Evolutionary conservation across 2,329 filamentous ascomycete species (phyloP).

Genomic region (Sclerotinia minor): DNA sequence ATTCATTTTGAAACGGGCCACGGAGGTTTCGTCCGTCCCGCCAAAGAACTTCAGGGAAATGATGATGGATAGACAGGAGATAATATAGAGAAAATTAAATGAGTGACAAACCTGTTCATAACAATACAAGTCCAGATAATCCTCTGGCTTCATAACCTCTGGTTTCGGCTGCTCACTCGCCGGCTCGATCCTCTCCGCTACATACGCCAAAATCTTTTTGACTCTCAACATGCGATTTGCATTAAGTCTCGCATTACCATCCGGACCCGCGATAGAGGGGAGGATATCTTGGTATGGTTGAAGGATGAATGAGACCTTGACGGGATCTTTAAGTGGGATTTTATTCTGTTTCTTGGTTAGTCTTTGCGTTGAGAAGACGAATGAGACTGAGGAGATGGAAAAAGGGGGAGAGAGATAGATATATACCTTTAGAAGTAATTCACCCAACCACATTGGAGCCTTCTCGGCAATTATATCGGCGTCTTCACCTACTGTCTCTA

Average conservation of each 20-base stretch:
- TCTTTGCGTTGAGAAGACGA: not conserved
- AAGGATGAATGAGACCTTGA: slow-evolving; percentile 93
- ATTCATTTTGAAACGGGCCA: no score
- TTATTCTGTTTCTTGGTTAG: slow-evolving; percentile 59
- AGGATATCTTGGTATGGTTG: slow-evolving; percentile 76
- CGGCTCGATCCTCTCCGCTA: slow-evolving; percentile 86
- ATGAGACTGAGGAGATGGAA: not conserved
- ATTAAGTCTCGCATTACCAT: slow-evolving; percentile 86
- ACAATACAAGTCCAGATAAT: slow-evolving; percentile 93
- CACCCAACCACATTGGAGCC: slow-evolving; percentile 88
- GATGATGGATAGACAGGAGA: not conserved
- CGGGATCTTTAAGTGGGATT: slow-evolving; percentile 82
- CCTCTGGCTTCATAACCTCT: slow-evolving; percentile 72
- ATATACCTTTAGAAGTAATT: slow-evolving; percentile 71
- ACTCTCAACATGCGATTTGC: slow-evolving; percentile 95
- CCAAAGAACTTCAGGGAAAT: not conserved
- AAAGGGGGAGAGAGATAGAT: not conserved
- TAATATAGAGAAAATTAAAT: slow-evolving; percentile 6
- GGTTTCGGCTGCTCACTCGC: slow-evolving; percentile 59
- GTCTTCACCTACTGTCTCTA: slow-evolving; percentile 73
- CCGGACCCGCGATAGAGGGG: slow-evolving; percentile 70
- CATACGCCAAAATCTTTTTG: slow-evolving; percentile 89
- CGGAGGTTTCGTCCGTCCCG: not conserved
- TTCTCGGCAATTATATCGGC: slow-evolving; percentile 81
- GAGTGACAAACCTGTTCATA: slow-evolving; percentile 74